Base-by-base conservation (phyloP, 2,329 filamentous ascomycete genomes). In the Dryadomyces quercivorus region DNA sequence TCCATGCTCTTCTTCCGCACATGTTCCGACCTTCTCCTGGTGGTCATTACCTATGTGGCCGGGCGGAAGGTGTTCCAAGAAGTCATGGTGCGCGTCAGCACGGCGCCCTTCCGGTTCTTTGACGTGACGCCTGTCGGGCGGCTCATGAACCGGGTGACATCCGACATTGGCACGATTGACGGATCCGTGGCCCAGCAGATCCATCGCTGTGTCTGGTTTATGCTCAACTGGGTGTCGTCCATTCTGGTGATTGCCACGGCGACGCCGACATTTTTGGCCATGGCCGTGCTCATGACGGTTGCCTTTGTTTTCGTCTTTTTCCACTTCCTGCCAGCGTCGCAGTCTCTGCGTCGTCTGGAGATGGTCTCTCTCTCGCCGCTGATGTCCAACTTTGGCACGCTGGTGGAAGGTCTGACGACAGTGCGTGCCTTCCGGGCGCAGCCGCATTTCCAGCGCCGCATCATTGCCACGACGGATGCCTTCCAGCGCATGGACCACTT, bases 401-500 rank as follows among this genome's bases (percentile, higher is more conserved):
- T 95, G 45, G 75, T 94, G 2, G 86, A 94, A 57, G 91, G 91
- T 0, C 71, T 96, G 9, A 89, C 87, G 0, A 95, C 91, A 0
- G 89, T 96, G 21, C 81, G 88, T 46, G 89, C 91, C 0, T 92
- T 94, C 65, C 81, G 78, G 50, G 88, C 85, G 1, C 85, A 95
- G 61, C 72, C 77, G 4, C 82, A 86, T 52, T 95, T 95, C 63
- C 88, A 94, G 63, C 78, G 83, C 58, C 79, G 84, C 51, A 88
- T 94, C 52, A 84, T 96, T 38, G 72, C 77, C 2, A 89, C 90
- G 0, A 89, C 90, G 0, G 90, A 95, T 63, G 82, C 83, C 18
- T 95, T 95, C 64, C 91, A 95, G 66, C 89, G 89, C 65, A 93
- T 95, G 78, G 91, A 96, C 63, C 91, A 96, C 66, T 95, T 95